Evolutionary conservation across 345 rosid species (phyloP), one percentile per base, ranked within the genome.

Genomic region (Bretschneidera sinensis): DNA sequence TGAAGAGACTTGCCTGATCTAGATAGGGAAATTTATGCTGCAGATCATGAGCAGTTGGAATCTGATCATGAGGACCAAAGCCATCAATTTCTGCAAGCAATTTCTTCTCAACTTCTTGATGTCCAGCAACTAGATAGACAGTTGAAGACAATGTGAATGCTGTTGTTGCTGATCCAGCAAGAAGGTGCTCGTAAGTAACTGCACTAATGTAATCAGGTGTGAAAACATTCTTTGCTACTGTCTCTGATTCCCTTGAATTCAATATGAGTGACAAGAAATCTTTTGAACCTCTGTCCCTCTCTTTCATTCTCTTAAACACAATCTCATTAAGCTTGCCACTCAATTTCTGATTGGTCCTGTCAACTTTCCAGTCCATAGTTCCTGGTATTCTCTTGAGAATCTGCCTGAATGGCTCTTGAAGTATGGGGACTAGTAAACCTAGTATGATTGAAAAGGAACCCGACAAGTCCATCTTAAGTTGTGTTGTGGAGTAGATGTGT

Each of bases 101-200:
- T 75, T 72, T 77, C 71, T 79, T 76, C 81, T 89, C 94, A 19
- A 86, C 95, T 58, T 84, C 82, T 0, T 69, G 83, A 76, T 92
- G 94, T 60, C 79, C 85, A 19, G 95, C 73, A 45, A 87, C 86
- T 49, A 87, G 74, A 78, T 89, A 89, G 1, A 89, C 68, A 63
- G 76, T 60, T 0, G 92, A 81, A 39, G 98, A 89, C 58, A 89
- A 50, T 0, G 98, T 89, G 68, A 92, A 92, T 11, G 92, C 51
- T 20, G 96, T 92, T 9, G 98, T 92, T 9, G 88, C 84, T 14
- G 98, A 92, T 17, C 98, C 97, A 33, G 97, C 96, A 57, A 92
- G 90, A 60, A 92, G 85, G 60, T 92, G 98, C 70, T 92, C 97
- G 23, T 89, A 92, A 55, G 97, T 84, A 68, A 85, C 85, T 16